Evolutionary conservation across 164 flowering plant genomes (phyloP).

Genomic region (Tinospora cordifolia): DNA sequence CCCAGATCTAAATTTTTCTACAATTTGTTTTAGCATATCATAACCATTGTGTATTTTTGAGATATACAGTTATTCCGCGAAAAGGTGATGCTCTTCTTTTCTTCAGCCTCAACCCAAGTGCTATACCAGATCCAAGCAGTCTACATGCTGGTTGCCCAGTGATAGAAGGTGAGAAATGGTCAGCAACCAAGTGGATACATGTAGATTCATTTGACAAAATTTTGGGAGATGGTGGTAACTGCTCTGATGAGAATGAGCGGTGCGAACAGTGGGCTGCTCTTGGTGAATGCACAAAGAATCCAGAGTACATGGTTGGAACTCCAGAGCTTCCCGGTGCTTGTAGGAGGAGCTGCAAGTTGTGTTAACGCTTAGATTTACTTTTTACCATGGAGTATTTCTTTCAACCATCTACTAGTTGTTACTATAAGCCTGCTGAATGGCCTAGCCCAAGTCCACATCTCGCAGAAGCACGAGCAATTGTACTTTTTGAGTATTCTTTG

Average conservation of each 20-base stretch:
- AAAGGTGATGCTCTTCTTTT: conserved; percentile 94
- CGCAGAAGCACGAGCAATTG: not conserved
- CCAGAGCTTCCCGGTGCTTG: conserved; percentile 70
- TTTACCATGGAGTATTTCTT: not conserved
- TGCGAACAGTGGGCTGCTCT: conserved; percentile 86
- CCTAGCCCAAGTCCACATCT: not conserved
- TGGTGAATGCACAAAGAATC: conserved; percentile 85
- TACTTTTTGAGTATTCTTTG: not conserved
- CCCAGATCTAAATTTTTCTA: not conserved
- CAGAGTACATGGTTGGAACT: conserved; percentile 88
- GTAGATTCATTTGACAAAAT: conserved; percentile 72
- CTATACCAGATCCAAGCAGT: conserved; percentile 57
- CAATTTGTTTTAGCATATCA: not conserved
- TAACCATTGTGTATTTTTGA: conserved; percentile 8
- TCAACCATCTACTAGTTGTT: not conserved
- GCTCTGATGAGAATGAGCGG: conserved; percentile 52
- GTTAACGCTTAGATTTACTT: conserved; percentile 22
- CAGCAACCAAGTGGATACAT: conserved; percentile 98
- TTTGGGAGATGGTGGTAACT: conserved; percentile 33
- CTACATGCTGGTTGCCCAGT: conserved; percentile 96
- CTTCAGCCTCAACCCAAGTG: conserved; percentile 73
- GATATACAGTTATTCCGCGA: conserved; percentile 61
- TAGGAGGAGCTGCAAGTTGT: conserved; percentile 77
- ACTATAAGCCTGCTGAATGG: not conserved
- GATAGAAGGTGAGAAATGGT: conserved; percentile 97